These are phyloP conservation scores for Boletus nobilissimus DNA, from an alignment of 1,284 basidiomycete species.

Conservation along the genomic window DNA sequence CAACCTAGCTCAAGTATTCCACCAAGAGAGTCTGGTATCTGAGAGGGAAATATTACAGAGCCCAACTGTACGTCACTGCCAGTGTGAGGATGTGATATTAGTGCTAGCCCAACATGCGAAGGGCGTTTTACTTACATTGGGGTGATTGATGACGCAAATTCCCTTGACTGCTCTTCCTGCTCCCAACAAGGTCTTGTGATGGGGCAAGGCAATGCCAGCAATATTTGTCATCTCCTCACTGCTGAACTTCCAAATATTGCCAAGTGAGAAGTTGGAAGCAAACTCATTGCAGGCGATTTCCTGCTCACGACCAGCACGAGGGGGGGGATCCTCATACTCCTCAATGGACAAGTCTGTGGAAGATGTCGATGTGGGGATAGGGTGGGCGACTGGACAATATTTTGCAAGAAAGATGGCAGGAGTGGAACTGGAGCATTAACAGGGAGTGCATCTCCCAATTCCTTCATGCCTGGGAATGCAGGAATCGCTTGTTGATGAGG, in stretches of 20 bases:
- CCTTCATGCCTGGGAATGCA: slow-evolving; percentile 43
- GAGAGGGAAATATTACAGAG: slow-evolving; percentile 4
- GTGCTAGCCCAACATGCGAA: neutral
- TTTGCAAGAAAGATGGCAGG: slow-evolving; percentile 77
- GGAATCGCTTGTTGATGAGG: slow-evolving; percentile 39
- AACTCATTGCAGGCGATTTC: slow-evolving; percentile 43
- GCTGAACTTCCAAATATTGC: slow-evolving; percentile 72
- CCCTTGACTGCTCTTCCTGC: slow-evolving; percentile 50
- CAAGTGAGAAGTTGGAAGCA: slow-evolving; percentile 48
- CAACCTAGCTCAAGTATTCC: slow-evolving; percentile 45
- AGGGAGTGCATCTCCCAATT: slow-evolving; percentile 32
- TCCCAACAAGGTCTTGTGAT: slow-evolving; percentile 45
- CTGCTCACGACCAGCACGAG: slow-evolving; percentile 37
- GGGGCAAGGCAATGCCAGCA: slow-evolving; percentile 55
- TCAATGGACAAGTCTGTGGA: slow-evolving; percentile 73
- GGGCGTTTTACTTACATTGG: slow-evolving; percentile 32
- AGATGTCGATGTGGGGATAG: slow-evolving; percentile 68
- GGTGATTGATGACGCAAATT: slow-evolving; percentile 45
- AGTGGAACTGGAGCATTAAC: slow-evolving; percentile 55
- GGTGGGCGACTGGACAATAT: slow-evolving; percentile 73
- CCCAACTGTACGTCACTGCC: slow-evolving; percentile 1
- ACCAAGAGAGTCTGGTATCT: slow-evolving; percentile 26
- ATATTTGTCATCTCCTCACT: slow-evolving; percentile 70
- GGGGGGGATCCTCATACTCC: slow-evolving; percentile 54
- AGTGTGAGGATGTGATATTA: neutral